These are phyloP conservation scores for Dendrobium catenatum DNA, from an alignment of 106 monocot genomes.

Conservation along the genomic window DNA sequence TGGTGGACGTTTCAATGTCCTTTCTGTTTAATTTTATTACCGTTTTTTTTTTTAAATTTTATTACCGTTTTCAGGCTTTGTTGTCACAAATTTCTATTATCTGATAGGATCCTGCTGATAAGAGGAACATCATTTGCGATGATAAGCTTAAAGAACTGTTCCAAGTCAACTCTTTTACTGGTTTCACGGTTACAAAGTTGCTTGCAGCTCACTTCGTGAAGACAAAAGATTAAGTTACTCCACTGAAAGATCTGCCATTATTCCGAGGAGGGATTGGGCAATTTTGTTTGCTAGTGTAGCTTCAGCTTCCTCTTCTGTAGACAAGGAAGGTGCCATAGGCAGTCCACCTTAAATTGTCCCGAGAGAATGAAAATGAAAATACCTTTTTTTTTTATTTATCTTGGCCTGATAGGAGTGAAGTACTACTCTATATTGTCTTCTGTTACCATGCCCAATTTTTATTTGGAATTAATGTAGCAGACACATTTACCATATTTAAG, in stretches of 20 bases:
- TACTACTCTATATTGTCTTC: not conserved
- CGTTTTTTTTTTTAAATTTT: too few relatives aligned
- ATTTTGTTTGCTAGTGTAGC: not conserved
- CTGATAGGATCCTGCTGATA: constrained; percentile 76
- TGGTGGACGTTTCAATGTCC: too few relatives aligned
- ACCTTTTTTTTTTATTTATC: not conserved
- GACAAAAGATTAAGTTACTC: not conserved
- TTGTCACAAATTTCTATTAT: not conserved
- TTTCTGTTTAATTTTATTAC: too few relatives aligned
- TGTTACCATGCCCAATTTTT: too few relatives aligned
- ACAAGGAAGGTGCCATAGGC: not conserved
- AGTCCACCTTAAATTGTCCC: not conserved
- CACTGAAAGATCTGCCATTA: not conserved
- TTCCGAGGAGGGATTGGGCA: not conserved
- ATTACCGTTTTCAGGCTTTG: not conserved
- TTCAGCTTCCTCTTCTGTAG: not conserved
- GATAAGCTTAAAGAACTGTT: constrained; percentile 79
- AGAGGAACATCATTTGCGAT: constrained; percentile 75
- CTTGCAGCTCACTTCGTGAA: constrained; percentile 83
- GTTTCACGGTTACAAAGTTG: constrained; percentile 72
- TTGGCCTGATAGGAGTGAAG: not conserved
- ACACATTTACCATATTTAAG: too few relatives aligned
- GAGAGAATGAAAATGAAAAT: not conserved
- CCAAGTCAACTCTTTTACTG: constrained; percentile 67
- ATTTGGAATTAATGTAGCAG: too few relatives aligned